Evolutionary conservation across 1,139 yeast genomes (phyloP).

Genomic region (Saccharomyces hybrid): DNA sequence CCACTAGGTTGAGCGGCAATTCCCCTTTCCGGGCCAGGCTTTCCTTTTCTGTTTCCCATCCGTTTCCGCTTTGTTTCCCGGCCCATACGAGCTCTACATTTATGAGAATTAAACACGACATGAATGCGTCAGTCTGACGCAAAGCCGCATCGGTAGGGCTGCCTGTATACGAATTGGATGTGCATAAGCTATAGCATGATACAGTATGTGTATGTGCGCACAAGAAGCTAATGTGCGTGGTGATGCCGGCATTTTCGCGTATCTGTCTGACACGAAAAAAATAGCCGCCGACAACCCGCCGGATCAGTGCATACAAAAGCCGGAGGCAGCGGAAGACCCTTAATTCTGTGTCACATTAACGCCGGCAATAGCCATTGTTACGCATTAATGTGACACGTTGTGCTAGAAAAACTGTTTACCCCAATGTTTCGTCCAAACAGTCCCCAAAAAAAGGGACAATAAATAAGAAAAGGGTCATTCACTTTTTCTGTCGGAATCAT

Average conservation of each 20-base stretch:
- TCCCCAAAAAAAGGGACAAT: background rate
- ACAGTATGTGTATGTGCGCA: background rate
- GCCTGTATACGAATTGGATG: background rate
- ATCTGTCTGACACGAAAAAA: background rate
- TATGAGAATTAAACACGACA: background rate
- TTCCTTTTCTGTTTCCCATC: background rate
- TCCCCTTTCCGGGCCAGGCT: background rate
- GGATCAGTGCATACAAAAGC: background rate
- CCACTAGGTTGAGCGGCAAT: background rate
- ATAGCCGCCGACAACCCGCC: background rate
- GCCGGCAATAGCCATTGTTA: background rate
- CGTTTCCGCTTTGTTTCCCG: background rate
- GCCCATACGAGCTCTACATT: background rate
- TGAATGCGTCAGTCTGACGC: background rate
- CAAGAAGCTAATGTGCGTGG: background rate
- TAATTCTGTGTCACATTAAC: background rate
- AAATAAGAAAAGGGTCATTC: background rate
- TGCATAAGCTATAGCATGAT: background rate
- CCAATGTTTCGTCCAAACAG: background rate
- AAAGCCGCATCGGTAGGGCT: background rate
- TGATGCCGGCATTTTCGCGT: background rate
- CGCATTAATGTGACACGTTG: background rate
- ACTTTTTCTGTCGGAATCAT: background rate
- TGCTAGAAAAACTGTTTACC: background rate
- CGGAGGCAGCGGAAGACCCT: background rate